These are phyloP conservation scores for Adansonia grandidieri DNA, from an alignment of 441 rosid genomes.

Conservation along the genomic window DNA sequence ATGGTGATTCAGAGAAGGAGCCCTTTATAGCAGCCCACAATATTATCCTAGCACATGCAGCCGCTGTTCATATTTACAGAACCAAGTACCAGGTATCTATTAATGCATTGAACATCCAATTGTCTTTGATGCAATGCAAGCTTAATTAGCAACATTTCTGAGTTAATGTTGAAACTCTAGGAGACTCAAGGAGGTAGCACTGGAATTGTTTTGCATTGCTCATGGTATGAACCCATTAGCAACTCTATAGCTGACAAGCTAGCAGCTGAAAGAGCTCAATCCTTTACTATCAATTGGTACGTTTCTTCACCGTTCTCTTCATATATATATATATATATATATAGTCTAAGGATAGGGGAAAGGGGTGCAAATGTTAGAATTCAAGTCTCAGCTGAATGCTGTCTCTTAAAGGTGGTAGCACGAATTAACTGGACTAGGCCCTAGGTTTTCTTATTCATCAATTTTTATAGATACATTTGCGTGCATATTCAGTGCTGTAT, in stretches of 20 bases:
- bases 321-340: too few species aligned
- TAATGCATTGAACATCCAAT: background rate
- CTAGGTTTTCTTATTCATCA: background rate
- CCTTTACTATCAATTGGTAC: conserved; percentile 63
- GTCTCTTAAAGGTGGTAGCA: background rate
- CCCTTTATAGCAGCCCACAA: conserved; percentile 77
- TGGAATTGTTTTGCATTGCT: conserved; percentile 59
- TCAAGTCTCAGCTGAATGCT: background rate
- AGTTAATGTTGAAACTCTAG: conserved; percentile 35
- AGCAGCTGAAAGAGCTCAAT: conserved; percentile 66
- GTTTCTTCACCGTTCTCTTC: conserved; percentile 2
- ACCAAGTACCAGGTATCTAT: conserved; percentile 61
- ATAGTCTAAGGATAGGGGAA: too few species aligned
- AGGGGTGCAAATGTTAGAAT: too few species aligned
- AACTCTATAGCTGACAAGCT: conserved; percentile 51
- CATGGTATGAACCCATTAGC: conserved; percentile 73
- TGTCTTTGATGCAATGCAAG: background rate
- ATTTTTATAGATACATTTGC: background rate
- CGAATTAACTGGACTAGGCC: background rate
- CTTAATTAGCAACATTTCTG: background rate
- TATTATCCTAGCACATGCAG: conserved; percentile 68
- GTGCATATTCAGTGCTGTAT: background rate
- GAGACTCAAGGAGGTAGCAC: conserved; percentile 64
- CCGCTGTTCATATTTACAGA: conserved; percentile 56
- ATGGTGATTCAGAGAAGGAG: conserved; percentile 67